A percentile compares a stretch with the other conserved stretches of the same genome.
Evolutionary conservation across 202 grass and related monocot genomes (phyloP).

Genomic region (Schoenoplectus tabernaemontani): DNA sequence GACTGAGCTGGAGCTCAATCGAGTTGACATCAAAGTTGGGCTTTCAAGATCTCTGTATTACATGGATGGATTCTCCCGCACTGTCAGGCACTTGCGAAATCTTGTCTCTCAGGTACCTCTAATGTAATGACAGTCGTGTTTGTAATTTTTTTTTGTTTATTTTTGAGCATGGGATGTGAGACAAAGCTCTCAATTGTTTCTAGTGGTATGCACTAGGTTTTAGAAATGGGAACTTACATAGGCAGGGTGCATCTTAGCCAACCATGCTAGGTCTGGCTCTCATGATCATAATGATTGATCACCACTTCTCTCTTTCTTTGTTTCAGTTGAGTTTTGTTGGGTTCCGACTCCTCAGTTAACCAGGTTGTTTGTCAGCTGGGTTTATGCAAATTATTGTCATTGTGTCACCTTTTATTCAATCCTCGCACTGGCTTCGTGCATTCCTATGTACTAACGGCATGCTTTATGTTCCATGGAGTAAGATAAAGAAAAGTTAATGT

Average conservation of each 20-base stretch:
- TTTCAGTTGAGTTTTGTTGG: neutral
- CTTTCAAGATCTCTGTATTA: constrained; percentile 78
- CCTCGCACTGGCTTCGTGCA: neutral
- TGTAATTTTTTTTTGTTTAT: neutral
- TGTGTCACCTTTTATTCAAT: neutral
- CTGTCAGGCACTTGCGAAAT: constrained; percentile 74
- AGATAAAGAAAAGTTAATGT: neutral
- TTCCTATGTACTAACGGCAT: neutral
- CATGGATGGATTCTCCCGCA: constrained; percentile 94
- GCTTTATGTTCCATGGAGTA: neutral
- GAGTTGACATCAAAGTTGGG: constrained; percentile 86
- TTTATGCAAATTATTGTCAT: constrained; percentile 1
- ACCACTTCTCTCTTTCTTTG: neutral
- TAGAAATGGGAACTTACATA: neutral
- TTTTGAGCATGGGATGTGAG: neutral
- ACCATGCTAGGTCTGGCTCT: neutral
- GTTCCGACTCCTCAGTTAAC: neutral
- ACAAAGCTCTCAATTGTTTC: neutral
- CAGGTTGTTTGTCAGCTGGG: neutral
- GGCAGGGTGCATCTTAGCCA: neutral
- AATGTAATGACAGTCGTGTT: neutral
- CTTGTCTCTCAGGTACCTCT: constrained; percentile 80
- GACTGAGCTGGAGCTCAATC: constrained; percentile 92
- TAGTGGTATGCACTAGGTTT: neutral
- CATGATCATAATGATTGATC: neutral